These are phyloP conservation scores for Clarireedia paspali DNA, from an alignment of 2,329 filamentous ascomycete genomes.

Conservation along the genomic window DNA sequence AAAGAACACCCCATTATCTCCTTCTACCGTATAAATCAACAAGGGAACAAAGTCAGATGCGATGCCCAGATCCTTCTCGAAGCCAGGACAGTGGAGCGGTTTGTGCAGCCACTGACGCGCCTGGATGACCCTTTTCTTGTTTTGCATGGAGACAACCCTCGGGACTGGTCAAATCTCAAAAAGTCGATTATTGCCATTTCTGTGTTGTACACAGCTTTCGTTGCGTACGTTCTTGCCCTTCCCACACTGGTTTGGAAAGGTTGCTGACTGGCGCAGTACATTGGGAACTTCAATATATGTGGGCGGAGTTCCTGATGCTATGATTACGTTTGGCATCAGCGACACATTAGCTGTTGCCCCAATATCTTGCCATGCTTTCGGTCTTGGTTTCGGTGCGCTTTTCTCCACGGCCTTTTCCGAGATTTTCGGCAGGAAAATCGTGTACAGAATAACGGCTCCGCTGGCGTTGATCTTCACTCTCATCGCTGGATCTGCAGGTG, in stretches of 20 bases:
- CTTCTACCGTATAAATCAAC: no score
- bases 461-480: conserved; percentile 11
- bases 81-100: not conserved
- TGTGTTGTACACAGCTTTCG: conserved; percentile 2
- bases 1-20: no score
- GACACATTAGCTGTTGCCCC: conserved; percentile 8
- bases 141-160: not conserved
- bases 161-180: not conserved
- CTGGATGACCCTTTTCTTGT: not conserved
- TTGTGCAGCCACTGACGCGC: not conserved
- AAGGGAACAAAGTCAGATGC: no score
- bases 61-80: not conserved
- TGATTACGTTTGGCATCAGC: not conserved
- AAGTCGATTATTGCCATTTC: conserved; percentile 2
- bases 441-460: conserved; percentile 8
- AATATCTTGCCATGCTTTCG: conserved; percentile 9
- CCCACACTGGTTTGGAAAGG: not conserved
- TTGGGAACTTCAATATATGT: conserved; percentile 10
- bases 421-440: conserved; percentile 7
- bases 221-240: not conserved
- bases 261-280: not conserved
- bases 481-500: conserved; percentile 2
- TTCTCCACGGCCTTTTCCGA: conserved; percentile 8
- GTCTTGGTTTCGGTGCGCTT: conserved; percentile 11
- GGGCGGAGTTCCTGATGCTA: conserved; percentile 4